Evolutionary conservation across 1,284 basidiomycete species (phyloP), one percentile per base, ranked within the genome.

Genomic region (Leccinum subrobustum): DNA sequence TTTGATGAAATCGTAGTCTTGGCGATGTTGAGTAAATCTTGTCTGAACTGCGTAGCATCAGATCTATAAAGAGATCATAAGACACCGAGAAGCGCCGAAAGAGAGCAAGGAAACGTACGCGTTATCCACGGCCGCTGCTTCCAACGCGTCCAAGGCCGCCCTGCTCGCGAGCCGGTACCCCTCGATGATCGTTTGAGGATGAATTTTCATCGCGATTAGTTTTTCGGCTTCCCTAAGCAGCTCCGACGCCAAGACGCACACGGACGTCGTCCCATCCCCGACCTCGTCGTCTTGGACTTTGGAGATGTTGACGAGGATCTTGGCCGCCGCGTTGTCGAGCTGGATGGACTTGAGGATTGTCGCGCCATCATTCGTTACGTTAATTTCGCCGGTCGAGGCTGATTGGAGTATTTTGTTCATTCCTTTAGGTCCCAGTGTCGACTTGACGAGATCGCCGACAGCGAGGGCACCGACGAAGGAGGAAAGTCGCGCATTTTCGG

Each of bases 211-310:
- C 55, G 86, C 89, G 68, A 99, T 93, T 67, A 99, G 78, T 78
- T 95, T 96, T 78, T 99, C 96, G 5, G 96, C 97, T 78, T 98
- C 97, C 61, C 97, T 79, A 65, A 99, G 75, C 61, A 99, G 78
- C 74, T 99, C 97, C 11, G 94, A 87, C 1, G 96, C 93, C 9
- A 99, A 79, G 1, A 99, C 96, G 64, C 93, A 95, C 39, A 99
- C 96, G 56, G 84, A 89, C 9, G 96, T 99, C 25, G 96, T 99
- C 29, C 97, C 97, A 77, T 98, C 97, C 16, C 97, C 97, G 52
- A 99, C 90, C 78, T 99, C 97, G 74, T 99, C 97, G 72, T 99
- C 97, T 78, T 99, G 97, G 16, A 98, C 96, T 75, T 99, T 99
- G n/a, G 94, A 96, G 75, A 99, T 99, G 78, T 99, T 98, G 72